Conservation (phyloP, 176 grass and related monocot species). For the Neostapfia colusana region DNA sequence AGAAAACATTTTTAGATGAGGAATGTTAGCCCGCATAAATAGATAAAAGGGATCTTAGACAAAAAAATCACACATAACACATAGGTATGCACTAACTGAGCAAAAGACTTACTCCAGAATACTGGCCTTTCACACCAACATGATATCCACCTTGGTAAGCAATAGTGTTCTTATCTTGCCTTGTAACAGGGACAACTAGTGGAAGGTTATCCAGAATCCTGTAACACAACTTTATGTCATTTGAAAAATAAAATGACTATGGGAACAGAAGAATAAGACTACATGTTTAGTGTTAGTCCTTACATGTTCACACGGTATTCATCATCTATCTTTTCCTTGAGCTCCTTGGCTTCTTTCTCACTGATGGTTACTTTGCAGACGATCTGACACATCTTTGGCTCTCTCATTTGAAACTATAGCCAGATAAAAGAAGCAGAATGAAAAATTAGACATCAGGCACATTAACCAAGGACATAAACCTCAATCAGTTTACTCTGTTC, state of each 20-base stretch:
- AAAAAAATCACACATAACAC: not conserved
- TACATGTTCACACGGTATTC: conserved; percentile 68
- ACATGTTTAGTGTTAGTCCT: not conserved
- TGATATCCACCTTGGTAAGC: conserved; percentile 64
- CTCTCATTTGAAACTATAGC: conserved; percentile 59
- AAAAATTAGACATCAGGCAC: not conserved
- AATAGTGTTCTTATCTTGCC: conserved; percentile 38
- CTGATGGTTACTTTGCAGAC: conserved; percentile 46
- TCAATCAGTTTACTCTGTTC: conserved; percentile 3
- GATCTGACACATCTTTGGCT: conserved; percentile 62
- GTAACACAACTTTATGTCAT: conserved; percentile 24
- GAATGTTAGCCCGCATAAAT: not conserved
- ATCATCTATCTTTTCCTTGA: conserved; percentile 75
- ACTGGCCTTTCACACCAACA: conserved; percentile 58
- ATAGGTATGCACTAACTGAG: conserved; percentile 18
- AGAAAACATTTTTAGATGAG: conserved; percentile 2
- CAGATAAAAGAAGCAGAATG: conserved; percentile 1
- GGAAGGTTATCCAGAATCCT: conserved; percentile 75
- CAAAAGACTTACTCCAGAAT: conserved; percentile 47
- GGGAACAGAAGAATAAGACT: not conserved
- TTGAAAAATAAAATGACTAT: conserved; percentile 4
- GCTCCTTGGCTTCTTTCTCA: conserved; percentile 61
- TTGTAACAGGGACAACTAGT: conserved; percentile 51
- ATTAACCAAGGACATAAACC: conserved; percentile 7
- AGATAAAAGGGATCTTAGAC: not conserved